Evolutionary conservation across 768 basidiomycete species (phyloP), one percentile per base, ranked within the genome.

Genomic region (Rhodotorula sphaerocarpa): DNA sequence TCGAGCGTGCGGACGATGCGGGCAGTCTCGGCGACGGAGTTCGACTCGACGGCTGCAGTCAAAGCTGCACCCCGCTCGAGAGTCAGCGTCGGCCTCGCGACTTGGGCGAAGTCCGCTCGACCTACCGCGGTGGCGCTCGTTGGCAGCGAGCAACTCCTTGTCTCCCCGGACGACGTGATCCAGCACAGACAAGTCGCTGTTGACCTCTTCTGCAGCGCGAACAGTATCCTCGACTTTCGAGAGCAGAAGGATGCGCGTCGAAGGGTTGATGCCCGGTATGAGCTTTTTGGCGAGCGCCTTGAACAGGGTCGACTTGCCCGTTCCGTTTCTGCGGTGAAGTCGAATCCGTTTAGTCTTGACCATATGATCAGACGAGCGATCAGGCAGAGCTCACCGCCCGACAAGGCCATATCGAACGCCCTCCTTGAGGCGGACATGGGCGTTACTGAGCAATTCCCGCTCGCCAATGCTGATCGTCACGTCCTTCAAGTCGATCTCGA

Each of bases 381-480:
- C n/a, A n/a, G n/a, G n/a, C n/a, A n/a, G n/a, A n/a, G n/a, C 36
- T 9, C 16, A 39, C 36, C 36, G 36, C 34, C 67, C 83, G 11
- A 83, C 75, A 56, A 85, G 76, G 5, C 79, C 79, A 59, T 77
- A 77, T 33, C 63, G 55, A 3, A 71, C 63, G 3, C 77, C 76
- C 1, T 69, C 63, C 58, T 81, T 80, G 20, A 86, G 71, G 60
- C 78, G 74, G n/a, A 86, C 71, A 58, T 80, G 78, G 3, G 80
- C 79, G 66, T 82, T 81, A 21, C 75, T 73, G 21, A 85, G 72
- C 23, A 85, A 74, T 54, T 85, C 83, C 36, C 73, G 75, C 46
- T 79, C 75, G 36, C 80, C 80, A 12, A 85, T 76, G 21, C 79
- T 74, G 36, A 85, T 75, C 30, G 76, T 78, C 14, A 86, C 79